Evolutionary conservation across 2,329 filamentous ascomycete species (phyloP), one percentile per base, ranked within the genome.

Genomic region (Botryosphaeria dothidea): DNA sequence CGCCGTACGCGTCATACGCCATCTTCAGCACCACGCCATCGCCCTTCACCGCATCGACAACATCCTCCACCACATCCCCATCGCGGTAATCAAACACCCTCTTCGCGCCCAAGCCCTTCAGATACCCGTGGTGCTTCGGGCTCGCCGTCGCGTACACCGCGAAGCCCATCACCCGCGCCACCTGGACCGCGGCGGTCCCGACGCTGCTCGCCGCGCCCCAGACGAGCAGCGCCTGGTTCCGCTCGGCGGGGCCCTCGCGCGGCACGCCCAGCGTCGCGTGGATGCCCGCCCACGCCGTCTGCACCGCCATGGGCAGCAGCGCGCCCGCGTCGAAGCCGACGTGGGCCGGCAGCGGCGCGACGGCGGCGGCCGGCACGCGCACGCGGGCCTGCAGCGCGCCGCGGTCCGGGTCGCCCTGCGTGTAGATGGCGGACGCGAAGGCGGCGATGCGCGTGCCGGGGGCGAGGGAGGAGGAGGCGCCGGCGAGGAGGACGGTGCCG

Each of bases 231-330:
- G 46, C 64, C 5, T 56, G 34, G 0, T 76, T 77, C 48, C 70
- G 5, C 68, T 77, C 62, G 72, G 77, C 46, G 67, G 77, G 84
- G 38, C 49, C 63, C 15, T 72, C 66, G 21, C 66, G 66, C 0
- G 86, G 85, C 0, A 86, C 78, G 34, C 81, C 79, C 21, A 90
- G 73, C 0, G 73, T 78, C n/a, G n/a, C n/a, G 13, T 89, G 75
- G 66, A 89, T 85, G 1, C 73, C 73, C 1, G 78, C 80, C 2
- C 85, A 71, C 4, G 84, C 77, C 70, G 89, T 85, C 71, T 86
- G 88, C 31, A 89, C 82, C 29, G 76, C 75, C 51, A 87, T 89
- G 56, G 84, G 83, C 0, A 85, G 82, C 2, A 88, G 72, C 0
- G 85, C 86, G 5, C 82, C 83, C 1, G 84, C 85, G 66, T 75